Evolutionary conservation across 1,284 basidiomycete genomes (phyloP), one percentile per base, ranked within the genome.

Genomic region (Exobasidium cylindrosporum): DNA sequence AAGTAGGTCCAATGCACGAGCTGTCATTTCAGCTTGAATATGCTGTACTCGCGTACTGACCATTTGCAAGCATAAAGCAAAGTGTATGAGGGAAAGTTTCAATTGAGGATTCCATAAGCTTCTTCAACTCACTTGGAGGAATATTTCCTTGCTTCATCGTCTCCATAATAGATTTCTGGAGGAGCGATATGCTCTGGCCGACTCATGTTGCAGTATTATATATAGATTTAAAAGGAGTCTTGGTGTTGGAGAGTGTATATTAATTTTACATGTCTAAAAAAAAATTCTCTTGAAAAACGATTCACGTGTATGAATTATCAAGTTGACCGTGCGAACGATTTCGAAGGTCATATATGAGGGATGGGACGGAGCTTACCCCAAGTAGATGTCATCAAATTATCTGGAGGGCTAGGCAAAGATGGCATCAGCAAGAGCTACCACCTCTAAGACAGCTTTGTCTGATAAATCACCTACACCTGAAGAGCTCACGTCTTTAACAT

Each of bases 131-230:
- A 95, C 93, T 94, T 97, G 82, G 88, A 86, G 0, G 96, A 97
- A 81, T 99, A 99, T 83, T 99, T 99, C 79, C 87, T 87, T 28
- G 96, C 95, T 81, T 97, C 95, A 26, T 83, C 83, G 80, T 98
- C 95, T 62, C 92, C 92, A 86, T 99, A 99, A 78, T 95, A 98
- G 71, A 98, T 91, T 83, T 98, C 92, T 64, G 96, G 95, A 43
- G 96, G 96, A 28, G 94, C 93, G 81, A 90, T 86, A 53, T 95
- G 87, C 80, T 99, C 96, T 67, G 96, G 96, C 70, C 96, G 84
- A 21, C 92, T 96, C 95, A 97, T 97, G 40, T 4, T 50, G 47
- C 35, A 10, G 35, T 40, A 40, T 7, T 40, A n/a, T n/a, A n/a
- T n/a, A n/a, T n/a, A n/a, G n/a, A n/a, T n/a, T n/a, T n/a, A n/a